These are phyloP conservation scores for Alectoria sarmentosa DNA, from an alignment of 495 filamentous ascomycete genomes.

Conservation along the genomic window DNA sequence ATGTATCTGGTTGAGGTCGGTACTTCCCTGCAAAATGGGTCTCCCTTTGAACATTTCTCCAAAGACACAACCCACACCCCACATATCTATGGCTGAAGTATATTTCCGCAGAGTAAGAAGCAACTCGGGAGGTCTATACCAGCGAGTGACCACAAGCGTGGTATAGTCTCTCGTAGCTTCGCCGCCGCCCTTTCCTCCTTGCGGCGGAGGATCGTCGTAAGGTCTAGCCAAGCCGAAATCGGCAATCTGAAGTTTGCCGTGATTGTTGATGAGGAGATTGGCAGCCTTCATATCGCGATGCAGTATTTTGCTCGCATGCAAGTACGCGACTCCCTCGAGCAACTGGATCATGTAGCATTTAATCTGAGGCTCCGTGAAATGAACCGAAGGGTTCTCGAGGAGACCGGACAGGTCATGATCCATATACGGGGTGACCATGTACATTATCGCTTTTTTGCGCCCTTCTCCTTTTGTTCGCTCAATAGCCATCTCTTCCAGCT, in stretches of 20 bases:
- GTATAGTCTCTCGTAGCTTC: constrained; percentile 89
- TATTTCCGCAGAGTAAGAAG: constrained; percentile 79
- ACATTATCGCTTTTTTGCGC: constrained; percentile 79
- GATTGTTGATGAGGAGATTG: constrained; percentile 94
- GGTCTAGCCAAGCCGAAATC: constrained; percentile 95
- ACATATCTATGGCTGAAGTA: constrained; percentile 95
- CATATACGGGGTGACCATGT: constrained; percentile 99
- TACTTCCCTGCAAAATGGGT: constrained; percentile 84
- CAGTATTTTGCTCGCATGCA: constrained; percentile 84
- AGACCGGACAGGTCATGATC: constrained; percentile 96
- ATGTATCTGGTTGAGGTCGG: constrained; percentile 81
- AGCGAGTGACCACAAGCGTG: constrained; percentile 86
- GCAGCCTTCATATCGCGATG: constrained; percentile 99
- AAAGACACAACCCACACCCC: constrained; percentile 97
- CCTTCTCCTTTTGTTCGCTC: constrained; percentile 73
- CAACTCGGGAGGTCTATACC: constrained; percentile 95
- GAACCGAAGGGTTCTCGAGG: constrained; percentile 85
- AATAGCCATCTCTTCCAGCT: constrained; percentile 91
- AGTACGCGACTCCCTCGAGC: constrained; percentile 78
- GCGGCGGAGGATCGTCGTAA: constrained; percentile 79
- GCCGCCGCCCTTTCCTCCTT: constrained; percentile 72
- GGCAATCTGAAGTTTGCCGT: constrained; percentile 88
- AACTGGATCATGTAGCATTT: constrained; percentile 98
- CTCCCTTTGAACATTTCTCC: constrained; percentile 96
- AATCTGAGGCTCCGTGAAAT: constrained; percentile 81